phyloP scores from a whole-genome alignment of 2,329 filamentous ascomycete species.

The Stachybotrys echinatus region DNA sequence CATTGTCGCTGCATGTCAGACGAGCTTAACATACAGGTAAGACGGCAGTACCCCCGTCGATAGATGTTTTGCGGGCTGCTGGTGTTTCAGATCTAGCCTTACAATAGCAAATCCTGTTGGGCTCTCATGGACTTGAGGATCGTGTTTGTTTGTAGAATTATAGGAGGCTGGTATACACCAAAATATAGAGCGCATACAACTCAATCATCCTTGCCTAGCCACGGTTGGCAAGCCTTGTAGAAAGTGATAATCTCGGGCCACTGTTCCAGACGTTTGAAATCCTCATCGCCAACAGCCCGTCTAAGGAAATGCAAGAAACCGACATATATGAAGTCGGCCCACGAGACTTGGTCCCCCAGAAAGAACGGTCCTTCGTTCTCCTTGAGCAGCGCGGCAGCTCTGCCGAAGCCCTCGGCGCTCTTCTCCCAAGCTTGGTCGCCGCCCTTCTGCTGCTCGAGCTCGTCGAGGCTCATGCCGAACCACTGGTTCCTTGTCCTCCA shows the following conservation, averaged over 20 bases:
- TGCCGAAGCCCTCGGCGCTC: not conserved
- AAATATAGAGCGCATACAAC: not conserved
- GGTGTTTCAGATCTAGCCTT: too few species aligned
- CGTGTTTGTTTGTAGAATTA: too few species aligned
- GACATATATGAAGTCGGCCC: not conserved
- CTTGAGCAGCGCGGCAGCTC: not conserved
- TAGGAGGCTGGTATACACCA: too few species aligned
- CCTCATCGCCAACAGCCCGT: not conserved
- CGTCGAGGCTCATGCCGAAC: conserved; percentile 2
- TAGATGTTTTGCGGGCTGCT: too few species aligned
- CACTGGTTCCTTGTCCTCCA: not conserved
- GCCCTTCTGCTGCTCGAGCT: not conserved
- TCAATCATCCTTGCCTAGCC: not conserved
- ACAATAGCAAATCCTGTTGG: too few species aligned
- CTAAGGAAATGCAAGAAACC: not conserved
- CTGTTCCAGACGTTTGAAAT: not conserved
- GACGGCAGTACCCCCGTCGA: too few species aligned
- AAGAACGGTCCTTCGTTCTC: not conserved
- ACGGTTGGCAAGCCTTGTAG: not conserved
- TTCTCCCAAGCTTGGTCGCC: not conserved
- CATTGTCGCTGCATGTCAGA: too few species aligned
- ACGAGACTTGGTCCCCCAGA: not conserved
- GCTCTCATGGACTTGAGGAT: too few species aligned
- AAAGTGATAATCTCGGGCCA: conserved; percentile 1
- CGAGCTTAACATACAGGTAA: too few species aligned